Percentiles rank a stretch among this genome's conserved stretches.
Evolutionary conservation across 1,284 basidiomycete species (phyloP).

Genomic region (Leccinum griseonigrum): DNA sequence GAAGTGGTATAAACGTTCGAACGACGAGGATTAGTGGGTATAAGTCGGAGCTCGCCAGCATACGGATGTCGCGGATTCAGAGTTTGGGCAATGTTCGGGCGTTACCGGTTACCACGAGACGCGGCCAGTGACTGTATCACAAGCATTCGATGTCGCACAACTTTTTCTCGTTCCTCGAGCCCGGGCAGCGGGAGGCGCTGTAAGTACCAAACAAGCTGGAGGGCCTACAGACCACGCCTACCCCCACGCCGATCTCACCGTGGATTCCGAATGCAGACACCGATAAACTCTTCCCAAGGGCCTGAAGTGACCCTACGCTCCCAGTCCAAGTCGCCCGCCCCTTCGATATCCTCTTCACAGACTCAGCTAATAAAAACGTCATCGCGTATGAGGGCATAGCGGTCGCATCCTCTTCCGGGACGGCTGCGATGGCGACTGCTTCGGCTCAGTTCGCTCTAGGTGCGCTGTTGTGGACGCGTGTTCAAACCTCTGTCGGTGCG

Average conservation of each 20-base stretch:
- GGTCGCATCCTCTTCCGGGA: slow-evolving; percentile 18
- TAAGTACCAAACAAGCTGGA: slow-evolving; percentile 6
- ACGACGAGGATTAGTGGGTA: too few relatives aligned
- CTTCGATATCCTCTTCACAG: slow-evolving; percentile 2
- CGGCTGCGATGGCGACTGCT: slow-evolving; percentile 30
- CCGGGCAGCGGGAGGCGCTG: slow-evolving; percentile 33
- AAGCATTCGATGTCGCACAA: slow-evolving; percentile 93
- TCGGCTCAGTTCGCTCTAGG: slow-evolving; percentile 58
- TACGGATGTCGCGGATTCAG: slow-evolving; percentile 3
- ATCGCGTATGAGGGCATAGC: too few relatives aligned
- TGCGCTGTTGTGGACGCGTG: slow-evolving; percentile 83
- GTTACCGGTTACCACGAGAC: slow-evolving; percentile 40
- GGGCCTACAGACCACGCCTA: slow-evolving; percentile 22
- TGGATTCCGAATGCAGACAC: slow-evolving; percentile 20
- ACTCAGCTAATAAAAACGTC: too few relatives aligned
- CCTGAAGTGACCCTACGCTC: slow-evolving; percentile 18
- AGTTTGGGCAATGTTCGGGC: too few relatives aligned
- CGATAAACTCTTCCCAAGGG: slow-evolving; percentile 1
- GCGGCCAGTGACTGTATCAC: slow-evolving; percentile 90
- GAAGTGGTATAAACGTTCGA: too few relatives aligned
- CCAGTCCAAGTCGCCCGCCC: slow-evolving; percentile 23
- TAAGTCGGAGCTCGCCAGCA: slow-evolving; percentile 21
- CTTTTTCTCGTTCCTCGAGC: slow-evolving; percentile 87
- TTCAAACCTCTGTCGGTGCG: too few relatives aligned
- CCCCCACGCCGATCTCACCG: slow-evolving; percentile 24